Conservation (phyloP, 371 early-diverging fungal genomes). For the Mortierella sp. region DNA sequence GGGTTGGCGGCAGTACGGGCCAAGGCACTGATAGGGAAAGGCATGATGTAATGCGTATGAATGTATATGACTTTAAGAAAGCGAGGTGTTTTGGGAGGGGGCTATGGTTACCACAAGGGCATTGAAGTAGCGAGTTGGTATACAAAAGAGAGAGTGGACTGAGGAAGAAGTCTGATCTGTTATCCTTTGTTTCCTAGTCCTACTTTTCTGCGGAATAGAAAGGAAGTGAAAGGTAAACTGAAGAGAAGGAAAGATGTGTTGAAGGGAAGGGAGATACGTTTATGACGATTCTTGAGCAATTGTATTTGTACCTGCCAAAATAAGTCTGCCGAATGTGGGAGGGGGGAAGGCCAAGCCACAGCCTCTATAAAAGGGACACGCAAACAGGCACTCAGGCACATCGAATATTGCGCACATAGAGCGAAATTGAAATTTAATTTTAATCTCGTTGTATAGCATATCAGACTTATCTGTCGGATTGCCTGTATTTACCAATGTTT, state of each 20-base stretch:
- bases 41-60: conserved; percentile 21
- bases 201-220: conserved; percentile 10
- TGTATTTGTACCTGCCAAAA: neutral
- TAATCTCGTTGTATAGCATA: no score
- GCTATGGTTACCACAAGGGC: conserved; percentile 18
- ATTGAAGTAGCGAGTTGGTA: conserved; percentile 8
- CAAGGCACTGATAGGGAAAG: conserved; percentile 33
- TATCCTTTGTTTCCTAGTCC: conserved; percentile 7
- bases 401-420: no score
- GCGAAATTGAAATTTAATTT: no score
- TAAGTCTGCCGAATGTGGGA: neutral
- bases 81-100: conserved; percentile 1
- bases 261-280: neutral
- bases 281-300: neutral
- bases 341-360: conserved; percentile 16
- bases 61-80: neutral
- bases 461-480: no score
- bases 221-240: neutral
- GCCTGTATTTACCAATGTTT: no score
- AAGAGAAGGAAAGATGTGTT: neutral
- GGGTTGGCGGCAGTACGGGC: conserved; percentile 31
- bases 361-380: neutral
- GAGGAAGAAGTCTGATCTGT: neutral
- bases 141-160: neutral
- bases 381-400: neutral